phyloP scores from a whole-genome alignment of 352 stramenopile species.

The Saprolegnia parasitica region DNA sequence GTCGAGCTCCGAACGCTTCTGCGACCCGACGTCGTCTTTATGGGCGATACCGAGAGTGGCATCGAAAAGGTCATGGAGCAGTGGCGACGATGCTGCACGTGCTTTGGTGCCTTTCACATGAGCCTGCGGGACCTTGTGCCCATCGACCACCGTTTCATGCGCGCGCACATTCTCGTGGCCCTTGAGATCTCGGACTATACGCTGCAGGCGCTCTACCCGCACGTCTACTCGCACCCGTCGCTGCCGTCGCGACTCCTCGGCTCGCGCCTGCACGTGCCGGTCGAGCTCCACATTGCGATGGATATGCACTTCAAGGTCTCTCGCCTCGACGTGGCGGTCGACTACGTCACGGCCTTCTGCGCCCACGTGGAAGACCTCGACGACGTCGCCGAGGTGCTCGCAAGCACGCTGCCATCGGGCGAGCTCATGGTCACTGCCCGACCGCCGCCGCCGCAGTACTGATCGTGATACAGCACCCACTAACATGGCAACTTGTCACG shows the following conservation, averaged over 20 bases:
- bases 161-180: not conserved
- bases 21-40: not conserved
- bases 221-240: not conserved
- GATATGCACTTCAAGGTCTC: constrained; percentile 25
- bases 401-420: constrained; percentile 1
- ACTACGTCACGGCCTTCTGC: not conserved
- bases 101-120: constrained; percentile 11
- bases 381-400: constrained; percentile 6
- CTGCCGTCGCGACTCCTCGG: not conserved
- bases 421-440: constrained; percentile 1
- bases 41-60: not conserved
- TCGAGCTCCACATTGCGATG: constrained; percentile 12
- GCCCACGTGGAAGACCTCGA: not conserved
- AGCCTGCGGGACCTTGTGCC: not conserved
- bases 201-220: not conserved
- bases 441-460: not conserved
- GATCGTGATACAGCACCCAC: not conserved
- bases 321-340: not conserved
- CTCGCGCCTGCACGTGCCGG: not conserved
- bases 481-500: constrained; percentile 13
- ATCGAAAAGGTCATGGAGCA: constrained; percentile 13
- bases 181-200: not conserved
- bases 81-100: constrained; percentile 12
- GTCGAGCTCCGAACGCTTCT: constrained; percentile 1
- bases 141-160: not conserved